These are phyloP conservation scores for Aristolochia californica DNA, from an alignment of 164 flowering plant species.

Conservation along the genomic window DNA sequence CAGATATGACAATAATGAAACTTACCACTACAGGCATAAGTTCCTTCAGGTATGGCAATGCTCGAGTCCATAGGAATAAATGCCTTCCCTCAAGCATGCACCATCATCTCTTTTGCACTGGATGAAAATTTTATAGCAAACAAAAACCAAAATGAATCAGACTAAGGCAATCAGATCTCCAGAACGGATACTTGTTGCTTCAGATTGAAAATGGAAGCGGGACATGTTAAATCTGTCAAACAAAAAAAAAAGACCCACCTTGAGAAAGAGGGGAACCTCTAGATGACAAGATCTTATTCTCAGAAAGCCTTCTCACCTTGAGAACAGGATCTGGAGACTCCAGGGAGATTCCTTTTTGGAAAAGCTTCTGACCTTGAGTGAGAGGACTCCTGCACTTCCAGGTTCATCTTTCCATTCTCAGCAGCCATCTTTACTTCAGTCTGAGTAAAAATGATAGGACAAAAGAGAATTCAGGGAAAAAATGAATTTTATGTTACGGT, in stretches of 20 bases:
- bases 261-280: conserved; percentile 42
- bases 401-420: too few species aligned
- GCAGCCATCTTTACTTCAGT: too few species aligned
- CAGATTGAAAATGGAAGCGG: not conserved
- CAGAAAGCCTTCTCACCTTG: conserved; percentile 47
- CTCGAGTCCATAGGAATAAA: conserved; percentile 64
- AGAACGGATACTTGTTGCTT: not conserved
- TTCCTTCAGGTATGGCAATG: conserved; percentile 61
- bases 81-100: conserved; percentile 73
- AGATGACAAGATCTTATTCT: conserved; percentile 43
- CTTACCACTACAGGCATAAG: conserved; percentile 71
- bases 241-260: conserved; percentile 21
- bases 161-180: not conserved
- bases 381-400: conserved; percentile 19
- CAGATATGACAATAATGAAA: not conserved
- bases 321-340: conserved; percentile 5
- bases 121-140: not conserved
- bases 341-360: conserved; percentile 13
- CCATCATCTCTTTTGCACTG: conserved; percentile 50
- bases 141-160: not conserved
- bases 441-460: too few species aligned
- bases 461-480: too few species aligned
- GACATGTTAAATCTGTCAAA: not conserved
- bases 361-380: conserved; percentile 29
- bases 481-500: too few species aligned